Percentiles rank a stretch among this genome's conserved stretches.
Conservation (phyloP, 1,284 basidiomycete species). For the Sutorius eximius region DNA sequence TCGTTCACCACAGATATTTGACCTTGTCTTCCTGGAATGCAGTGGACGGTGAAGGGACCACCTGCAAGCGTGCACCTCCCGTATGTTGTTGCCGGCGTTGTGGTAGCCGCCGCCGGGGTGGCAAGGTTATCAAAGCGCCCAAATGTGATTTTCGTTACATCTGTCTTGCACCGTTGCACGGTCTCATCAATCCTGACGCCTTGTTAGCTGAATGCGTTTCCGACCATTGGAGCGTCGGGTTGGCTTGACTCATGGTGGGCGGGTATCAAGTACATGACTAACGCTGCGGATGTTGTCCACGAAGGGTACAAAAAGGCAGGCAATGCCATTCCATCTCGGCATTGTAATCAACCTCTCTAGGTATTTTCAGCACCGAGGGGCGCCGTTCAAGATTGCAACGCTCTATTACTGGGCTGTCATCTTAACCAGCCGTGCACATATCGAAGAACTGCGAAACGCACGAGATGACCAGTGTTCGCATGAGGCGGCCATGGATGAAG, state of each 20-base stretch:
- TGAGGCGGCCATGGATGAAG: slow-evolving; percentile 34
- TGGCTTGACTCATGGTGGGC: slow-evolving; percentile 18
- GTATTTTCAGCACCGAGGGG: slow-evolving; percentile 33
- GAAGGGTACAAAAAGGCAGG: slow-evolving; percentile 22
- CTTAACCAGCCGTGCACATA: slow-evolving; percentile 33
- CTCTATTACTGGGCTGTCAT: slow-evolving; percentile 42
- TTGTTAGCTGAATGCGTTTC: slow-evolving; percentile 19
- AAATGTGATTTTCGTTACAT: neutral
- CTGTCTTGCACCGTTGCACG: neutral
- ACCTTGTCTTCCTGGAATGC: neutral
- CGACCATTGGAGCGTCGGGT: slow-evolving; percentile 17
- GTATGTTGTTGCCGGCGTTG: neutral
- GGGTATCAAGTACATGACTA: slow-evolving; percentile 8
- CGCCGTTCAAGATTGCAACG: slow-evolving; percentile 42
- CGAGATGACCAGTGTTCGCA: slow-evolving; percentile 41
- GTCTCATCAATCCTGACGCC: neutral
- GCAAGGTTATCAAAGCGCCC: neutral
- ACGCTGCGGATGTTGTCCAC: slow-evolving; percentile 9
- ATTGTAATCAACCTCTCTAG: neutral
- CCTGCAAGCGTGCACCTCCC: neutral
- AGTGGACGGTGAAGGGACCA: neutral
- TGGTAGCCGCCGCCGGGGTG: neutral
- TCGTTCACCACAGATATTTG: neutral
- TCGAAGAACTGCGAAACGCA: slow-evolving; percentile 44
- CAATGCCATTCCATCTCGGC: neutral